Base-by-base conservation (phyloP, 1,139 yeast genomes). In the Yamadazyma siamensis region DNA sequence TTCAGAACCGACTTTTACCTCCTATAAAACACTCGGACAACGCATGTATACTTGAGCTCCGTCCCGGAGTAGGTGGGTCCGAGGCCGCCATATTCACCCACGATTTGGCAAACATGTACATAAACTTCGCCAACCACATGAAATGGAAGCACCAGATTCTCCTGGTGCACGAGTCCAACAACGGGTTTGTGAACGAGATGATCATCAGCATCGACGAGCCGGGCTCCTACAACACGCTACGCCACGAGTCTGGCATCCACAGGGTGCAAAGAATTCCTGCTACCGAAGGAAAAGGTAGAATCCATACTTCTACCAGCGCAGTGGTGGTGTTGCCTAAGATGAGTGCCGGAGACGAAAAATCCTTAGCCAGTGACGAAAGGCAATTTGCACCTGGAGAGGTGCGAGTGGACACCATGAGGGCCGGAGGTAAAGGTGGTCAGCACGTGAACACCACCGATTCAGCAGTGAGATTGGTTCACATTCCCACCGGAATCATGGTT, bases 361-460 rank as follows among this genome's bases (percentile, higher is more conserved):
- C 80, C 21, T 71, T 81, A 12, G 54, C 52, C 17, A 62, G 57
- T n/a, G 85, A 80, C 38, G 94, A 84, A 47, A 61, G 91, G 27
- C 75, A 75, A 38, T 87, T 91, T 57, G 80, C 77, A 12, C 87
- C 94, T 0, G 95, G 86, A 3, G 98, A 91, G 49, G 80, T 91
- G 11, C 71, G 96, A 39, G 77, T 91, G 4, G 98, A 94, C 55
- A 87, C 94, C 10, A 94, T 89, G 96, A 69, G 98, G 47, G 87
- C 98, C 0, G 80, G 96, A 32, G 99, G 98, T 3, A 84, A 94
- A 42, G 99, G 99, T 33, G 99, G 99, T 0, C 99, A 91, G 59
- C 98, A 94, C 53, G 99, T 91, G 28, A 91, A 94, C 52, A 91
- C 96, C 13, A 91, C 98, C 0, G 98, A 91, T 54, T 87, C 96